Base-by-base conservation (phyloP, 2,329 filamentous ascomycete genomes). In the Didymella lethalis region DNA sequence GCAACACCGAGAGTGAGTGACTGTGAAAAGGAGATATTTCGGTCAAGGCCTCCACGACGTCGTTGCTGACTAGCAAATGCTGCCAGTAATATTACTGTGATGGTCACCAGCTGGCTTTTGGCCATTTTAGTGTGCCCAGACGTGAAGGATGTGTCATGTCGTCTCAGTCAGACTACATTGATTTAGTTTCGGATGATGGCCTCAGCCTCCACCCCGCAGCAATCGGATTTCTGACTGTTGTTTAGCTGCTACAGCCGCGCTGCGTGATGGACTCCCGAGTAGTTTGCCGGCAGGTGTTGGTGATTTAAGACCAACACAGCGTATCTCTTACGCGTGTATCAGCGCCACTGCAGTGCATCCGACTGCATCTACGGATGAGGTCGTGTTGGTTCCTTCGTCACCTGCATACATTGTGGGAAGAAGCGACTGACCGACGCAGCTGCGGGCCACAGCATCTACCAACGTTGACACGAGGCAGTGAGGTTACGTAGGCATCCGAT, bases 141-240 rank as follows among this genome's bases (percentile, higher is more conserved):
- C 16, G n/a, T n/a, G 34, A 52, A 10, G 6, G 3, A 31, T 48
- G 18, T 18, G 44, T 58, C 48, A 43, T 45, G n/a, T 40, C 11
- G 18, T 58, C 38, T 53, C 45, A 46, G 50, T 53, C 38, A 59
- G 48, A 49, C 40, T 3, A 46, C 43, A n/a, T n/a, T 12, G n/a
- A 23, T 36, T 40, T 29, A 50, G 46, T 11, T 36, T 32, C 20
- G 16, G 25, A 18, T 41, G 26, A 45, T 34, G 26, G 16, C 43
- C 40, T 46, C 40, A 59, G 46, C 46, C 55, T 36, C 32, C 49
- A 41, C 46, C 40, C 20, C 32, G 43, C 54, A 43, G 23, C 28
- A 25, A 28, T 14, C 31, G 25, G 10, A 4, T 25, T 8, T 31
- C 7, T 14, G 29, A 16, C 20, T 23, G 31, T 10, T 10, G 2